Evolutionary conservation across 2,329 filamentous ascomycete genomes (phyloP), one percentile per base, ranked within the genome.

Genomic region (Knufia fluminis): DNA sequence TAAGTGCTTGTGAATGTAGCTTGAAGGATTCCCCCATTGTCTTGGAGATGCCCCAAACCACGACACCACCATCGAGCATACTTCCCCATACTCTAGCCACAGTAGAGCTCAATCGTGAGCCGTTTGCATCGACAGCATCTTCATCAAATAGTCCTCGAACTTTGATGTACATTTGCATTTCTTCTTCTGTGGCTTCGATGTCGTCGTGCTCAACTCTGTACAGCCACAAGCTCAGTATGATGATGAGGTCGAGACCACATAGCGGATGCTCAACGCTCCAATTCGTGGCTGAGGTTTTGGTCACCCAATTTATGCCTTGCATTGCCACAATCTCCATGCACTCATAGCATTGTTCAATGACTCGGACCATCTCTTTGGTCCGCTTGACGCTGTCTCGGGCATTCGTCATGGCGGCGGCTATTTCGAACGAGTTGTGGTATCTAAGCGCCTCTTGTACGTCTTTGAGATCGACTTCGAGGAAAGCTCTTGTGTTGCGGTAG

Each of bases 131-230:
- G 52, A 91, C 84, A 48, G 86, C 80, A 63, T 97, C 90, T 63
- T 94, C 91, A 61, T 92, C 87, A 63, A 94, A 94, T 65, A 55
- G 62, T 63, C 50, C 67, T 65, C 43, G 57, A 8, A 60, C 56
- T 54, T 59, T 60, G 54, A 90, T 86, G 70, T 94, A 94, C 87
- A 94, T 94, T 68, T 74, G 77, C 60, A 85, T 70, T 69, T 95
- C 88, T 62, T 94, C 88, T 58, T 86, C 83, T 24, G 82, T 86
- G 28, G 87, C 85, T 22, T 84, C 83, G 72, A 97, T 91, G 57
- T 94, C 90, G 74, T 98, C 92, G 73, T 97, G 90, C 84, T 98
- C 92, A 75, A 98, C 84, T 71, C 90, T 89, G 75, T 96, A 97
- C 61, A 98, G 83, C 92, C 92, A 98, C 59, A 97, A 76, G 62